Conservation (phyloP, 2,329 filamentous ascomycete species). For the Camillea tinctor region DNA sequence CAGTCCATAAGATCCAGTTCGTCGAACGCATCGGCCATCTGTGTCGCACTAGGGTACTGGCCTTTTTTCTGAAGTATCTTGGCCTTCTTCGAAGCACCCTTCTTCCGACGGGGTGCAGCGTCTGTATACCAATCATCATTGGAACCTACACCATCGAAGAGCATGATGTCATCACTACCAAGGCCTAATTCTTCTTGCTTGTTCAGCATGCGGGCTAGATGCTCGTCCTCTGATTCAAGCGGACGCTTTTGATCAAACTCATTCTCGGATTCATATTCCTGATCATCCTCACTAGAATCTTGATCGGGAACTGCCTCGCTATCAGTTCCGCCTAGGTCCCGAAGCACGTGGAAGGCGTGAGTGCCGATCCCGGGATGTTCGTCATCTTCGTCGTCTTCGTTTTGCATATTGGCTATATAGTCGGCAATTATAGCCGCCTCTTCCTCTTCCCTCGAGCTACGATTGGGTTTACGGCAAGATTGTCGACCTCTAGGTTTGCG, state of each 20-base stretch:
- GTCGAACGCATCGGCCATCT: constrained; percentile 52
- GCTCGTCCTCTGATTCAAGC: constrained; percentile 53
- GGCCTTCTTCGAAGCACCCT: constrained; percentile 24
- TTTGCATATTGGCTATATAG: constrained; percentile 67
- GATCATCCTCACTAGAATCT: constrained; percentile 27
- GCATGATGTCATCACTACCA: constrained; percentile 54
- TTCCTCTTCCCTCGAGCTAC: constrained; percentile 30
- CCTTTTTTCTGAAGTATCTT: constrained; percentile 29
- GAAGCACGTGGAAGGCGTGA: constrained; percentile 29
- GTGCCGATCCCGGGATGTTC: constrained; percentile 21
- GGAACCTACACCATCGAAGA: constrained; percentile 50
- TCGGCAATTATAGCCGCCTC: constrained; percentile 63
- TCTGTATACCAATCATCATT: constrained; percentile 32
- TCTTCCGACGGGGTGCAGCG: constrained; percentile 26
- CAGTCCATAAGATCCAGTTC: constrained; percentile 87
- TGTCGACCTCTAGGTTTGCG: constrained; percentile 19
- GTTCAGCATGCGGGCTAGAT: constrained; percentile 58
- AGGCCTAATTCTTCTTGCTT: constrained; percentile 65
- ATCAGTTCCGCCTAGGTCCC: constrained; percentile 46
- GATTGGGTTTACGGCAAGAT: background rate
- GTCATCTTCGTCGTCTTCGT: constrained; percentile 29
- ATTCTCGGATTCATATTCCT: constrained; percentile 31
- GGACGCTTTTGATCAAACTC: constrained; percentile 37
- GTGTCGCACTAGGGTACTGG: constrained; percentile 39
- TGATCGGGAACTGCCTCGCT: constrained; percentile 35